Conservation (phyloP, 2,329 filamentous ascomycete genomes). For the Harringtonia lauricola region DNA sequence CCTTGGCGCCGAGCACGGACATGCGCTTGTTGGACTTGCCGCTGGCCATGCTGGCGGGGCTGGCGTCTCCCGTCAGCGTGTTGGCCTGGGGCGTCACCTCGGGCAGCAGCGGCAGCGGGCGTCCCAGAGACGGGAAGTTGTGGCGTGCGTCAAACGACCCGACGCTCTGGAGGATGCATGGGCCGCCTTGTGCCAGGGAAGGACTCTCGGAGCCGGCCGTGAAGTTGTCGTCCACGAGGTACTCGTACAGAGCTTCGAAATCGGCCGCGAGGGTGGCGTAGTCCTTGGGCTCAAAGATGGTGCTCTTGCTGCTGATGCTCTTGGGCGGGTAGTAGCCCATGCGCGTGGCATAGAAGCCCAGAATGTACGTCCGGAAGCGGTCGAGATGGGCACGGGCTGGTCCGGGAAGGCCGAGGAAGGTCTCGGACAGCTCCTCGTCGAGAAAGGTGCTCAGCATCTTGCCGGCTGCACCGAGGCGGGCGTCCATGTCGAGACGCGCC, state of each 20-base stretch:
- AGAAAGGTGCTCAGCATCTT: conserved; percentile 55
- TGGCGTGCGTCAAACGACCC: conserved; percentile 53
- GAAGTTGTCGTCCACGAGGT: conserved; percentile 53
- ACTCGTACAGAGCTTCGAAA: conserved; percentile 60
- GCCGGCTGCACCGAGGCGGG: conserved; percentile 46
- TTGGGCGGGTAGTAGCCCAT: conserved; percentile 63
- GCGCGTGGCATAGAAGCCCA: conserved; percentile 53
- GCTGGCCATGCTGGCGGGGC: conserved; percentile 5
- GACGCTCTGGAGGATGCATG: conserved; percentile 60
- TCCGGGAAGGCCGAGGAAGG: conserved; percentile 51
- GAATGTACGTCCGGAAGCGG: conserved; percentile 58
- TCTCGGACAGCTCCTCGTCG: conserved; percentile 56
- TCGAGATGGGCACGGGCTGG: conserved; percentile 57
- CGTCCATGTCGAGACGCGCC: conserved; percentile 53
- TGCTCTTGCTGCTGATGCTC: conserved; percentile 25
- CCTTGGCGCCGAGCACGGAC: conserved; percentile 28
- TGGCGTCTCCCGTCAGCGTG: not conserved
- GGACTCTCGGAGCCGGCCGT: conserved; percentile 37
- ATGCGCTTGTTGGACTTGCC: conserved; percentile 19
- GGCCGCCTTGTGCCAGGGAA: conserved; percentile 48
- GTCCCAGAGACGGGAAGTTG: conserved; percentile 45
- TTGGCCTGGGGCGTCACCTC: conserved; percentile 14
- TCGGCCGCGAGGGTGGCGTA: conserved; percentile 55
- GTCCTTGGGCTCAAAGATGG: conserved; percentile 44
- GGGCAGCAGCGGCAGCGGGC: conserved; percentile 59